phyloP scores from a whole-genome alignment of 1,284 basidiomycete genomes.

The Puccinia novopanici region DNA sequence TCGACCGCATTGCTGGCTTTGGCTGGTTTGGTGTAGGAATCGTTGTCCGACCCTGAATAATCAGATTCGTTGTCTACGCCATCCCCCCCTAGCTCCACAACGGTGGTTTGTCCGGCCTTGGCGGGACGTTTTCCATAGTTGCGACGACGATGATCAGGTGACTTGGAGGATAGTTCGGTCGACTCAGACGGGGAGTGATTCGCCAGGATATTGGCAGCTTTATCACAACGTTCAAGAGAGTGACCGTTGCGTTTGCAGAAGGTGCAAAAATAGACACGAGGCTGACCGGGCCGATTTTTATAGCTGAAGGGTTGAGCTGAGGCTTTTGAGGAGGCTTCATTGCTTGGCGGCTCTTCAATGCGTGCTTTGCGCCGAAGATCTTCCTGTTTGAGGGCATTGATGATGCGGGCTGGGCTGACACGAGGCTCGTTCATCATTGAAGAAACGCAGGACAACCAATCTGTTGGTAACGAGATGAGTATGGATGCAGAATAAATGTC shows the following conservation, averaged over 20 bases:
- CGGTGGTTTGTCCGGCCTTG: background rate
- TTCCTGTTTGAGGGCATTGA: background rate
- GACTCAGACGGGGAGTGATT: background rate
- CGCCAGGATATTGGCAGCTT: background rate
- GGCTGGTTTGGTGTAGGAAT: no score
- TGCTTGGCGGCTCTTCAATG: no score
- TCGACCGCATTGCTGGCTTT: no score
- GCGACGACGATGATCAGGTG: no score
- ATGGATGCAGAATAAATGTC: slow-evolving; percentile 3
- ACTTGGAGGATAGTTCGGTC: background rate
- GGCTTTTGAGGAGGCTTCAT: background rate
- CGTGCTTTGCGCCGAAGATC: background rate
- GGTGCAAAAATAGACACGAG: background rate
- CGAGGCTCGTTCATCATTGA: slow-evolving; percentile 9
- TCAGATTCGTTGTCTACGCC: background rate
- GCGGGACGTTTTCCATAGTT: background rate
- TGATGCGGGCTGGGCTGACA: background rate
- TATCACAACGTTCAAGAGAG: background rate
- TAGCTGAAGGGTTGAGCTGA: background rate
- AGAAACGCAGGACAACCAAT: slow-evolving; percentile 8
- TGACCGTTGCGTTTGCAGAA: background rate
- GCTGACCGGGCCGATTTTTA: background rate
- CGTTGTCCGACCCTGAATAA: no score
- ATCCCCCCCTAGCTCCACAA: background rate
- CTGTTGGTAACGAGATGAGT: background rate